Evolutionary conservation across 116 monocot genomes (phyloP), one percentile per base, ranked within the genome.

Genomic region (Phalaenopsis hybrid): DNA sequence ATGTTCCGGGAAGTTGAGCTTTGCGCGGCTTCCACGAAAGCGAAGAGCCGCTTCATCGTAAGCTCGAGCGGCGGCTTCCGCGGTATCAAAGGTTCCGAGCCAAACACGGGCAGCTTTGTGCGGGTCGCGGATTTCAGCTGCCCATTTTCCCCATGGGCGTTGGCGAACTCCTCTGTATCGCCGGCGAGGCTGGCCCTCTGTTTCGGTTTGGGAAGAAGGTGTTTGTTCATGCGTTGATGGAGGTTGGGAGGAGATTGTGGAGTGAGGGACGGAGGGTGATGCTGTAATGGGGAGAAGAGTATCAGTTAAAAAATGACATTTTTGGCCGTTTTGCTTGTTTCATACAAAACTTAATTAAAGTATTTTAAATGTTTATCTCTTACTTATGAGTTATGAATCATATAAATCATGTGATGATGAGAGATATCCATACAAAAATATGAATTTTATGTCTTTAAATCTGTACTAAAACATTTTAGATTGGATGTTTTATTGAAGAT

Each of bases 81-180:
- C 88, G 16, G 88, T 88, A n/a, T 85, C 80, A 77, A 85, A 88
- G 80, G 85, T 85, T 28, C 88, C 88, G 34, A 88, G 88, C 88
- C 88, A 88, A 18, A 88, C 88, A 9, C 88, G 85, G 21, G 82
- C 85, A 6, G 88, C 88, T 80, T 81, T 88, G 45, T 83, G 83
- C 25, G 88, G 88, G 33, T 88, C 88, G 33, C 88, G 85, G 72
- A 88, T 88, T 82, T 88, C 88, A 10, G 88, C 88, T 16, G 88
- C 88, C 77, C 77, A 77, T 51, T 77, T 77, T 20, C 77, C 77
- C 77, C 77, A 77, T 28, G 77, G 77, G 78, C 88, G 85, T 69
- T 85, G 88, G 20, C 88, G 85, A 12, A 88, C 88, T 79, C 88
- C 88, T 4, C 88, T 81, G 45, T 85, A 88, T 21, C 85, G 79